Percentiles rank a stretch among this genome's conserved stretches.
Conservation (phyloP, 2,329 filamentous ascomycete species). For the Exophiala viscosa region DNA sequence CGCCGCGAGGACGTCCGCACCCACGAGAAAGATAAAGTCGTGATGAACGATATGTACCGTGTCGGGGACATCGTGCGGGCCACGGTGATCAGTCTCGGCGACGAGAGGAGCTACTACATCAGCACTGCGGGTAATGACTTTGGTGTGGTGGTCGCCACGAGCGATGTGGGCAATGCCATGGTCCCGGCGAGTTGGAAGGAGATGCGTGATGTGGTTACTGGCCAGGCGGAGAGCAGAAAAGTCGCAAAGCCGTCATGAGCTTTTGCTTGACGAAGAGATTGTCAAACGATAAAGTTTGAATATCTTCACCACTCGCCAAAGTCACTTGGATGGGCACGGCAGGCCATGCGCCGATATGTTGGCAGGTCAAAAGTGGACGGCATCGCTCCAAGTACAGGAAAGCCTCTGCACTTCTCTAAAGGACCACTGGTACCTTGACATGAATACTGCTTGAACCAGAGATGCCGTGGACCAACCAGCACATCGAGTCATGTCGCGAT, state of each 20-base stretch:
- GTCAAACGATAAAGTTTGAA: too few relatives aligned
- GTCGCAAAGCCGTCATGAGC: constrained; percentile 76
- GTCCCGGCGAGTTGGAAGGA: constrained; percentile 93
- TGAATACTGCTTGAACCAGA: too few relatives aligned
- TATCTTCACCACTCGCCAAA: not conserved
- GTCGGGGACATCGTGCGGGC: constrained; percentile 90
- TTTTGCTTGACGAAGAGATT: too few relatives aligned
- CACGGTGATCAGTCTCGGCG: constrained; percentile 82
- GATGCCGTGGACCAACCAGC: too few relatives aligned
- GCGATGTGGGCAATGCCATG: constrained; percentile 85
- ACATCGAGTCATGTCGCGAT: too few relatives aligned
- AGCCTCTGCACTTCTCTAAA: too few relatives aligned
- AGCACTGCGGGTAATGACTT: constrained; percentile 86
- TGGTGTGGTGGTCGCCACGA: constrained; percentile 84
- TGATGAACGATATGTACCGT: constrained; percentile 83
- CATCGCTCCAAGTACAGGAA: too few relatives aligned
- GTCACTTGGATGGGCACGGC: too few relatives aligned
- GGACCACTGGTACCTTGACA: too few relatives aligned
- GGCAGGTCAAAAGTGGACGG: too few relatives aligned
- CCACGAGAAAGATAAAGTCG: constrained; percentile 93
- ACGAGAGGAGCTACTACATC: constrained; percentile 94
- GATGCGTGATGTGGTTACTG: constrained; percentile 79
- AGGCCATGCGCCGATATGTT: too few relatives aligned
- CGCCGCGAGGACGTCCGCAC: constrained; percentile 86
- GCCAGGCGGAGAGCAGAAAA: constrained; percentile 74